Conservation (phyloP, 2,329 filamentous ascomycete species). For the Pseudocercospora eumusae region DNA sequence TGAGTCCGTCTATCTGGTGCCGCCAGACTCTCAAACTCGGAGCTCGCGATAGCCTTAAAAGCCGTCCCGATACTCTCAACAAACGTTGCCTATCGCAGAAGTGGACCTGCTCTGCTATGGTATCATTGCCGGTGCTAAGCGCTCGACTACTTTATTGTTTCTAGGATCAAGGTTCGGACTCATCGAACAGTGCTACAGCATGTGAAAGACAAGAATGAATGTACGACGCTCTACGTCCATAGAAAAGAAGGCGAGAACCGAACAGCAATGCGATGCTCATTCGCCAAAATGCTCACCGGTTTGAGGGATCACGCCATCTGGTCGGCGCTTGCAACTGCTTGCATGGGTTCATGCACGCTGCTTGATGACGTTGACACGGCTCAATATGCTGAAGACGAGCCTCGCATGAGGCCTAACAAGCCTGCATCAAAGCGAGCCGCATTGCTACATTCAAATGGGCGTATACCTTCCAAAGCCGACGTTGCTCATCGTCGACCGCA, state of each 20-base stretch:
- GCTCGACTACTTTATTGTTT: not conserved
- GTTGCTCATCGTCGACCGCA: not conserved
- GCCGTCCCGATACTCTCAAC: not conserved
- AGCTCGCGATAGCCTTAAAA: not conserved
- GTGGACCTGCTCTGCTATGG: not conserved
- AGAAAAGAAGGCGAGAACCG: not conserved
- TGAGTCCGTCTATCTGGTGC: not conserved
- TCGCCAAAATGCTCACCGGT: conserved; percentile 5
- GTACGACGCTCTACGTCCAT: not conserved
- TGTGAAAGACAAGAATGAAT: not conserved
- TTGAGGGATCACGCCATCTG: not conserved
- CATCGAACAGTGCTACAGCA: not conserved
- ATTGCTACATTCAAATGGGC: not conserved
- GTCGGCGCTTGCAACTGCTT: not conserved
- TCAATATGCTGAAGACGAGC: not conserved
- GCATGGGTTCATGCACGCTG: conserved; percentile 3
- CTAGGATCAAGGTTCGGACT: not conserved
- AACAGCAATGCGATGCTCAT: not conserved
- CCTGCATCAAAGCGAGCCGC: not conserved
- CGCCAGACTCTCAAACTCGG: not conserved
- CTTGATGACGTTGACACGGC: conserved; percentile 2
- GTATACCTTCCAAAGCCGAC: not conserved
- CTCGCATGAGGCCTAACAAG: not conserved
- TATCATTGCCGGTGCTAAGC: not conserved
- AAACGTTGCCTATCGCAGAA: not conserved